phyloP scores from a whole-genome alignment of 2,329 filamentous ascomycete species.

The Ophiocordyceps australis region DNA sequence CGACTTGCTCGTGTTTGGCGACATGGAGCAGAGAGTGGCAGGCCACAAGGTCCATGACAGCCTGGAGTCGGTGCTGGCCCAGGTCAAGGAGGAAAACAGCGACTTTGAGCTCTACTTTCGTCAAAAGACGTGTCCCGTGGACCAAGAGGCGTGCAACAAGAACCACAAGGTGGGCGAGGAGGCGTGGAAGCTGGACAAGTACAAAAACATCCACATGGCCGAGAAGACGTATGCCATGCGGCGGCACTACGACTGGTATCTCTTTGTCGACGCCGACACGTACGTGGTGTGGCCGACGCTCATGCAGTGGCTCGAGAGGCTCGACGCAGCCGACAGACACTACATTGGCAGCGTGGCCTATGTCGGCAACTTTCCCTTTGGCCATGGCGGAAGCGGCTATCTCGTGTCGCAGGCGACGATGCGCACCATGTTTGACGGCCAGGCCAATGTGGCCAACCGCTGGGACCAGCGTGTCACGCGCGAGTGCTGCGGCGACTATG shows the following conservation, averaged over 20 bases:
- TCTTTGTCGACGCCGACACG: slow-evolving; percentile 40
- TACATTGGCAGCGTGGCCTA: slow-evolving; percentile 32
- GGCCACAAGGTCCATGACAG: slow-evolving; percentile 25
- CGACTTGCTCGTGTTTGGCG: slow-evolving; percentile 38
- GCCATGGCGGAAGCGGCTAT: slow-evolving; percentile 38
- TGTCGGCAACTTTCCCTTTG: slow-evolving; percentile 24
- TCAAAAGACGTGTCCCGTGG: slow-evolving; percentile 24
- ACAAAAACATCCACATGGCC: slow-evolving; percentile 42
- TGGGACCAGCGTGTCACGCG: slow-evolving; percentile 22
- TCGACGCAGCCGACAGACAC: slow-evolving; percentile 22
- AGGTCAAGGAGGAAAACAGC: slow-evolving; percentile 21
- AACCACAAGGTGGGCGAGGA: slow-evolving; percentile 8
- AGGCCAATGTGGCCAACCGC: slow-evolving; percentile 22
- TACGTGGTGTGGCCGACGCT: slow-evolving; percentile 36
- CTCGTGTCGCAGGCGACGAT: slow-evolving; percentile 32
- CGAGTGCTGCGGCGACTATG: slow-evolving; percentile 32
- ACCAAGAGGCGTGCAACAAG: slow-evolving; percentile 24
- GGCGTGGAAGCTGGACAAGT: slow-evolving; percentile 40
- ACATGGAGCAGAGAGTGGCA: slow-evolving; percentile 29
- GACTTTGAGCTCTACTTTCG: slow-evolving; percentile 31
- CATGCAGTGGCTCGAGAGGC: slow-evolving; percentile 23
- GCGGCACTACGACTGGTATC: slow-evolving; percentile 37
- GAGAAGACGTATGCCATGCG: slow-evolving; percentile 31
- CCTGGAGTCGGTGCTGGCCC: slow-evolving; percentile 22
- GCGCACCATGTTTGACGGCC: slow-evolving; percentile 21